phyloP scores from a whole-genome alignment of 164 flowering plant species.

The Nymphaea colorata region DNA sequence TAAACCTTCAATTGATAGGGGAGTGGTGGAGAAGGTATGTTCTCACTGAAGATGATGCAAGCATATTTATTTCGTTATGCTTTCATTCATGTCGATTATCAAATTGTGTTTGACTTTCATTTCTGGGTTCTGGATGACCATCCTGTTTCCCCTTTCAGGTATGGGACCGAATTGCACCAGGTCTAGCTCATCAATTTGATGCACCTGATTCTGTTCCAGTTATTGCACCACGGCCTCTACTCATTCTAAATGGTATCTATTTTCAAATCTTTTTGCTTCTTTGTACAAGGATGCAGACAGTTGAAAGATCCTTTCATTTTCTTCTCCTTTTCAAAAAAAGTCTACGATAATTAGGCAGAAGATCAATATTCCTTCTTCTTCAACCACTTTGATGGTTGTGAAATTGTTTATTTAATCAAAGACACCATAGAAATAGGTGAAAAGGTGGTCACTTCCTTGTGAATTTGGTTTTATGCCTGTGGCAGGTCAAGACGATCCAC shows the following conservation, averaged over 20 bases:
- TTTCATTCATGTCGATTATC: background rate
- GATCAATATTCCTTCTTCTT: background rate
- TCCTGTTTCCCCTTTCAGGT: conserved; percentile 33
- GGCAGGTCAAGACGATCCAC: conserved; percentile 85
- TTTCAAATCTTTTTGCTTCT: background rate
- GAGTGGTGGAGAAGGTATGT: conserved; percentile 88
- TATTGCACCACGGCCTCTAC: conserved; percentile 85
- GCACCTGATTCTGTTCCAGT: conserved; percentile 63
- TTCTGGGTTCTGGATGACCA: background rate
- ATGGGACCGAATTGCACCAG: conserved; percentile 89
- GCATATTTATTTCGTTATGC: background rate
- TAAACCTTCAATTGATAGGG: conserved; percentile 61
- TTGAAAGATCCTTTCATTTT: background rate
- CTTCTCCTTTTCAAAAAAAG: background rate
- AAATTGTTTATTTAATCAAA: background rate
- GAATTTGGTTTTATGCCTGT: conserved; percentile 1
- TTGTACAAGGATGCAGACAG: background rate
- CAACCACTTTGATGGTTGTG: background rate
- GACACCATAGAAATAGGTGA: background rate
- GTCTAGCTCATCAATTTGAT: conserved; percentile 68
- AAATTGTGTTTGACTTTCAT: background rate
- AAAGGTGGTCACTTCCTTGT: background rate
- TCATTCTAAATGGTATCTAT: conserved; percentile 68
- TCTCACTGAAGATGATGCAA: background rate
- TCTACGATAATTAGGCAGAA: background rate